phyloP scores from a whole-genome alignment of 208 protist species.

The Histomonas meleagridis region DNA sequence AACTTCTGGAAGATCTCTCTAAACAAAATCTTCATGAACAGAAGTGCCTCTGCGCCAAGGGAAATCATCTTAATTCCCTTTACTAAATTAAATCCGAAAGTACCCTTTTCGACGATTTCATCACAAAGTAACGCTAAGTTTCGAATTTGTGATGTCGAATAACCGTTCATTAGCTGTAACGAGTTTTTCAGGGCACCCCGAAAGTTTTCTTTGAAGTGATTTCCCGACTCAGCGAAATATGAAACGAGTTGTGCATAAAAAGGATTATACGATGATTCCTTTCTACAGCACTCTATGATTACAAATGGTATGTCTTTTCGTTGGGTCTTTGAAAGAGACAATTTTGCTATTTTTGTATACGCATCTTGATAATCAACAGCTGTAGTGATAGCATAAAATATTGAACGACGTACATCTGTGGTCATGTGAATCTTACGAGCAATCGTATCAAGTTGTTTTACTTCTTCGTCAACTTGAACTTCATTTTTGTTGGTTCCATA shows the following conservation, averaged over 20 bases:
- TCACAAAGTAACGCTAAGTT: neutral
- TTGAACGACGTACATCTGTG: neutral
- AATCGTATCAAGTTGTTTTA: neutral
- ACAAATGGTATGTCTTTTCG: constrained; percentile 7
- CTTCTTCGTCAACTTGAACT: neutral
- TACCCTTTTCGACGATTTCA: neutral
- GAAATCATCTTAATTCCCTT: neutral
- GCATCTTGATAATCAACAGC: neutral
- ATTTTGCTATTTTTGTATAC: neutral
- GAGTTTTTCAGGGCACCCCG: neutral
- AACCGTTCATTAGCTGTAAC: neutral
- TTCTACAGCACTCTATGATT: neutral
- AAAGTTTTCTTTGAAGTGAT: neutral
- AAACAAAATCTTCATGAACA: neutral
- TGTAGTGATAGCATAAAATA: constrained; percentile 21
- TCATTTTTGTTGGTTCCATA: neutral
- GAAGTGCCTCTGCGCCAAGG: neutral
- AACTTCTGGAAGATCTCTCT: neutral
- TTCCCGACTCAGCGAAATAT: neutral
- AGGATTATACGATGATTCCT: neutral
- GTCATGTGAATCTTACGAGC: neutral
- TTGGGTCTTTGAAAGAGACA: neutral
- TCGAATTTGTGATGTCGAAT: neutral
- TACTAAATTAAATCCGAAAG: neutral
- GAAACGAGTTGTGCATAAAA: neutral